Base-by-base conservation (phyloP, 169 alveolate genomes). In the Prorocentrum cordatum region DNA sequence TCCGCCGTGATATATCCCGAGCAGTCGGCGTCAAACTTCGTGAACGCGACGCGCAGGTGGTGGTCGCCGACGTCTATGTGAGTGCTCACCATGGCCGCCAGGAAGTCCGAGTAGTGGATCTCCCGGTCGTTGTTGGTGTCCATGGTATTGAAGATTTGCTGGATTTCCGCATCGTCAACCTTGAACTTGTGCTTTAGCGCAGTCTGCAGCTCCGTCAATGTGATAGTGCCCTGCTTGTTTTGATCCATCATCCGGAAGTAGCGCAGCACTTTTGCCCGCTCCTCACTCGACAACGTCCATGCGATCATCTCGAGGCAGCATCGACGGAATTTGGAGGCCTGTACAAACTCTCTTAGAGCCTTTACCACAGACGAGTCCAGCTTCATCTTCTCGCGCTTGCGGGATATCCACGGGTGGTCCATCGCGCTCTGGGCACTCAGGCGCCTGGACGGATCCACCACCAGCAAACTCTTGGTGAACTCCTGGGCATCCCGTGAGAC, bases 351-450 rank as follows among this genome's bases (percentile, higher is more conserved):
- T 42, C 18, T 62, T 10, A 62, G 10, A 12, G 72, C 10, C 22
- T 62, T 10, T 18, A 62, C 22, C 22, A 62, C 72, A n/a, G n/a
- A n/a, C n/a, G n/a, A n/a, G 18, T 27, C 72, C 16, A 62, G 72
- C n/a, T n/a, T n/a, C n/a, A n/a, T n/a, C n/a, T n/a, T n/a, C n/a
- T n/a, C n/a, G n/a, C n/a, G n/a, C n/a, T n/a, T n/a, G n/a, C n/a
- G n/a, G 18, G 22, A 12, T 62, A 62, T 62, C 96, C 96, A 94
- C 5, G 83, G 91, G 80, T 94, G 95, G 33, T 92, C 58, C 58
- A 93, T 83, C 22, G 96, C 96, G 62, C 92, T 91, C 42, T 87
- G 72, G 22, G 95, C 95, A 75, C 93, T 84, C 32, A 85, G 42
- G 38, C 96, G 85, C 84, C 90, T 79, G 83, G 92, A 79, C 24